Conservation (phyloP, 805 yeast species). For the Candida parachauliodes region DNA sequence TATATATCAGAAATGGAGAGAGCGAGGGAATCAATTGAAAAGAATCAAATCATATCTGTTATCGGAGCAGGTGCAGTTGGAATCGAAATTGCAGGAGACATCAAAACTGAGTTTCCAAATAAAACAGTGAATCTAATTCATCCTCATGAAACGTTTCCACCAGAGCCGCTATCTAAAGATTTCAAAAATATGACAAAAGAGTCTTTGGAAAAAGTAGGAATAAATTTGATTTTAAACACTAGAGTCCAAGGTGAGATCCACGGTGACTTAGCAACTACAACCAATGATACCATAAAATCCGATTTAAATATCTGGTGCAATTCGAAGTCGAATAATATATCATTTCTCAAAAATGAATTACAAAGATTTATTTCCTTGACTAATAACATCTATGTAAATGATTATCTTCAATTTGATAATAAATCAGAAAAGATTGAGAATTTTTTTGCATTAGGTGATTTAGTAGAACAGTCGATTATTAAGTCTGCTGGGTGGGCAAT, state of each 20-base stretch:
- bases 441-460: slow-evolving; percentile 37
- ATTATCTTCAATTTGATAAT: slow-evolving; percentile 30
- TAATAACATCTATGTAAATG: slow-evolving; percentile 33
- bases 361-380: slow-evolving; percentile 21
- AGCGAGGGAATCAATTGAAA: slow-evolving; percentile 26
- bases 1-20: slow-evolving; percentile 42
- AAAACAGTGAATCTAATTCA: slow-evolving; percentile 36
- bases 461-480: slow-evolving; percentile 37
- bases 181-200: slow-evolving; percentile 25
- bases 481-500: slow-evolving; percentile 46
- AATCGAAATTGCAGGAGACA: slow-evolving; percentile 40
- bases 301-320: slow-evolving; percentile 36
- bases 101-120: slow-evolving; percentile 28
- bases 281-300: slow-evolving; percentile 24
- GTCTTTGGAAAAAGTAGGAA: slow-evolving; percentile 26
- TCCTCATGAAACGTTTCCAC: slow-evolving; percentile 34
- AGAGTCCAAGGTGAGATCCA: slow-evolving; percentile 26
- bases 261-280: slow-evolving; percentile 26
- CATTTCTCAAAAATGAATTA: slow-evolving; percentile 19
- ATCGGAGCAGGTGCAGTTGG: slow-evolving; percentile 47
- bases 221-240: slow-evolving; percentile 26
- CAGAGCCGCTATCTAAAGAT: slow-evolving; percentile 31
- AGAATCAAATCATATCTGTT: slow-evolving; percentile 35
- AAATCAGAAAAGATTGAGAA: slow-evolving; percentile 15
- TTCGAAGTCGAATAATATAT: slow-evolving; percentile 28